These are phyloP conservation scores for Zymoseptoria crescenta DNA, from an alignment of 2,329 filamentous ascomycete genomes.

Conservation along the genomic window DNA sequence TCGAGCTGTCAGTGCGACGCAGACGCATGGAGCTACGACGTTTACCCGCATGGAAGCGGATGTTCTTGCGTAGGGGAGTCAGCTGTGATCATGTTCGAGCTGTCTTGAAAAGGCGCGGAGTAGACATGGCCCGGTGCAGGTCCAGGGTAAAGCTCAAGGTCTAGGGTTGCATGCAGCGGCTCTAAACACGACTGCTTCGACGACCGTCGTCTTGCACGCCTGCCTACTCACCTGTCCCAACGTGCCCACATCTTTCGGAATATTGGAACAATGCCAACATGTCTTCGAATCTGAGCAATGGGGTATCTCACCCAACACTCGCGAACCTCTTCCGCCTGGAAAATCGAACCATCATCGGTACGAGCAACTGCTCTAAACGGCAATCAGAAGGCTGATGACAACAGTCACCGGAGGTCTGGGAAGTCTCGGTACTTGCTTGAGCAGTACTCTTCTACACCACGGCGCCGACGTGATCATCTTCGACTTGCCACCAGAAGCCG, in stretches of 20 bases:
- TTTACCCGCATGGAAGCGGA: constrained; percentile 3
- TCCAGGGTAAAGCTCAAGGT: not conserved
- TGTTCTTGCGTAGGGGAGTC: not conserved
- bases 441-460: not conserved
- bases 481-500: not conserved
- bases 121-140: not conserved
- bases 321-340: not conserved
- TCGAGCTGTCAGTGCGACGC: not conserved
- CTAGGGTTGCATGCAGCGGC: not conserved
- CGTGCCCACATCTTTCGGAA: not conserved
- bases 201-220: not conserved
- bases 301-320: not conserved
- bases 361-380: not conserved
- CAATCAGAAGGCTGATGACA: not conserved
- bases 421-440: not conserved
- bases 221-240: not conserved
- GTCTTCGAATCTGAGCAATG: not conserved
- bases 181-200: no score
- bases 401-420: not conserved
- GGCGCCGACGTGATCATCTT: not conserved
- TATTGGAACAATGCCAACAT: not conserved
- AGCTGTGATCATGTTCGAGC: no score
- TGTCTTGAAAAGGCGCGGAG: not conserved
- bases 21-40: constrained; percentile 1
- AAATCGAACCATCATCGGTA: not conserved